Evolutionary conservation across 805 yeast species (phyloP).

Genomic region (Peterozyma toletana): DNA sequence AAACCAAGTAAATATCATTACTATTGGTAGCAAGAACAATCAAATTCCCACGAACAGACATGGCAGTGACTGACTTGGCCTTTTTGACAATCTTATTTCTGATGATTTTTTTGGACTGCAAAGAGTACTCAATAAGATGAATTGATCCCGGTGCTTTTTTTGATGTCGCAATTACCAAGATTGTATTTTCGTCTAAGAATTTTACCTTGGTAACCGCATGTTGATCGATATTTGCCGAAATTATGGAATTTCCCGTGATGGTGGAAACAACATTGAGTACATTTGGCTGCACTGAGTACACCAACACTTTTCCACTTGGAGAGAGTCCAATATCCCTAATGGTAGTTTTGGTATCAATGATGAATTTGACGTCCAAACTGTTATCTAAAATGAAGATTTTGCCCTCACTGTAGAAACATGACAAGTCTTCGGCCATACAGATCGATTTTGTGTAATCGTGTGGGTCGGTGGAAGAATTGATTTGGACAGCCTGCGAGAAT

Average conservation of each 20-base stretch:
- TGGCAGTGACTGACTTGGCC: conserved; percentile 48
- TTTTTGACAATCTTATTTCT: conserved; percentile 36
- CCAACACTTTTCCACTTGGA: conserved; percentile 57
- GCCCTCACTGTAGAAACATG: conserved; percentile 63
- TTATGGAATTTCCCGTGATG: conserved; percentile 28
- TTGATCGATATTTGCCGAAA: conserved; percentile 17
- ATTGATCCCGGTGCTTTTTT: conserved; percentile 31
- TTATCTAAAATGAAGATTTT: conserved; percentile 55
- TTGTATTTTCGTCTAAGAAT: conserved; percentile 25
- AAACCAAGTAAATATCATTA: conserved; percentile 53
- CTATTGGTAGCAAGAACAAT: conserved; percentile 60
- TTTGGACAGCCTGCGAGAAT: conserved; percentile 53
- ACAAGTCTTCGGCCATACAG: conserved; percentile 48
- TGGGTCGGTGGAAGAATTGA: conserved; percentile 37
- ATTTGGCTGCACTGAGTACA: conserved; percentile 48
- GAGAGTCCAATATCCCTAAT: conserved; percentile 63
- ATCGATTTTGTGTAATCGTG: conserved; percentile 63
- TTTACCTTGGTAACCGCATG: conserved; percentile 34
- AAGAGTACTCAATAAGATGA: conserved; percentile 32
- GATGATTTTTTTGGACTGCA: conserved; percentile 32
- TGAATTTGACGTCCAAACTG: conserved; percentile 44
- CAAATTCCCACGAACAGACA: conserved; percentile 36
- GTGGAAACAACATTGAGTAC: conserved; percentile 46
- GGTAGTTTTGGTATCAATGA: conserved; percentile 44
- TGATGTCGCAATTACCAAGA: conserved; percentile 36